Percentiles rank a stretch among this genome's conserved stretches.
Evolutionary conservation across 78 protist species (phyloP).

Genomic region (Guillardia theta): DNA sequence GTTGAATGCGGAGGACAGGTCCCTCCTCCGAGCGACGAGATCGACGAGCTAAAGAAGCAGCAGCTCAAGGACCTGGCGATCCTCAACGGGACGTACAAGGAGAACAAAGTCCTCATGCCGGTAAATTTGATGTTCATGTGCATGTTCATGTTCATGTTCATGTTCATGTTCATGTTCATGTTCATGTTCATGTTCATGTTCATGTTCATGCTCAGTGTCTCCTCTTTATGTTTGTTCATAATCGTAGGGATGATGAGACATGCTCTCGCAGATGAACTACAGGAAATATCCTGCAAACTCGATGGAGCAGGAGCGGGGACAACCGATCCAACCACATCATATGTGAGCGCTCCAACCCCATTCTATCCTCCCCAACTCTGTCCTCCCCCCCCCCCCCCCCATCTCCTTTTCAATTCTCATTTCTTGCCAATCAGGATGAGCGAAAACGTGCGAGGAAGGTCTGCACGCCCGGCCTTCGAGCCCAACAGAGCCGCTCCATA

Average conservation of each 20-base stretch:
- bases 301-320: neutral
- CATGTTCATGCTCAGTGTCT: neutral
- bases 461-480: no score
- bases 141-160: neutral
- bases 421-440: no score
- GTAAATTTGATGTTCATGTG: neutral
- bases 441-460: no score
- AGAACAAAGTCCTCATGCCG: neutral
- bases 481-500: no score
- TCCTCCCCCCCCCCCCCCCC: no score
- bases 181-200: neutral
- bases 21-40: neutral
- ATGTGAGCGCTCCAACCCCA: neutral
- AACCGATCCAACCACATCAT: neutral
- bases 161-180: neutral
- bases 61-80: constrained; percentile 8
- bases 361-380: neutral
- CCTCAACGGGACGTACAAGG: constrained; percentile 38
- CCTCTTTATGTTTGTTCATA: neutral
- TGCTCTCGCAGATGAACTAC: neutral
- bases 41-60: constrained; percentile 12
- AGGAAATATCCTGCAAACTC: no score
- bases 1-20: neutral
- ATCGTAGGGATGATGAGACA: neutral
- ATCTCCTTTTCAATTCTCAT: no score